Percentiles rank a stretch among this genome's conserved stretches.
phyloP scores from a whole-genome alignment of 306 rosid species.

The Alnus rubra region DNA sequence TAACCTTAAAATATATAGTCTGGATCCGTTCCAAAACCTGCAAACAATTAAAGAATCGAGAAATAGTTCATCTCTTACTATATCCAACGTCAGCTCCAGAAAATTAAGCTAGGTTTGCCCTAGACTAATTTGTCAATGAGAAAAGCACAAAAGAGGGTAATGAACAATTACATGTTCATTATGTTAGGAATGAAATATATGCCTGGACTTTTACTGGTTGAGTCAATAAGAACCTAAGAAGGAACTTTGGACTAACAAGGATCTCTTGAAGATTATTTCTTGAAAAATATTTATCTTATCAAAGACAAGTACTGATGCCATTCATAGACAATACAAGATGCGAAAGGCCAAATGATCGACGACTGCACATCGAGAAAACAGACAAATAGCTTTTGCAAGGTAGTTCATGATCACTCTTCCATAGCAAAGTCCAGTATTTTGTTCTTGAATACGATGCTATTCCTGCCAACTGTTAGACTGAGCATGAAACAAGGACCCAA shows the following conservation, averaged over 20 bases:
- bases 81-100: not conserved
- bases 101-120: not conserved
- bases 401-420: not conserved
- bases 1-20: slow-evolving; percentile 48
- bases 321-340: not conserved
- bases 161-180: not conserved
- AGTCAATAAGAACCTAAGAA: not conserved
- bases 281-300: not conserved
- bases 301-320: not conserved
- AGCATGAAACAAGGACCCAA: not conserved
- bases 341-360: not conserved
- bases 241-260: not conserved
- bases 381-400: not conserved
- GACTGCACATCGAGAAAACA: not conserved
- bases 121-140: not conserved
- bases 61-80: not conserved
- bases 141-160: not conserved
- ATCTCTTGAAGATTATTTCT: not conserved
- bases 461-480: not conserved
- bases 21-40: slow-evolving; percentile 75
- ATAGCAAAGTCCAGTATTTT: not conserved
- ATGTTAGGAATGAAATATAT: not conserved
- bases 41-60: not conserved
- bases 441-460: not conserved
- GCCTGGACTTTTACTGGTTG: not conserved